Base-by-base conservation (phyloP, 495 filamentous ascomycete genomes). In the Xylaria intraflava region DNA sequence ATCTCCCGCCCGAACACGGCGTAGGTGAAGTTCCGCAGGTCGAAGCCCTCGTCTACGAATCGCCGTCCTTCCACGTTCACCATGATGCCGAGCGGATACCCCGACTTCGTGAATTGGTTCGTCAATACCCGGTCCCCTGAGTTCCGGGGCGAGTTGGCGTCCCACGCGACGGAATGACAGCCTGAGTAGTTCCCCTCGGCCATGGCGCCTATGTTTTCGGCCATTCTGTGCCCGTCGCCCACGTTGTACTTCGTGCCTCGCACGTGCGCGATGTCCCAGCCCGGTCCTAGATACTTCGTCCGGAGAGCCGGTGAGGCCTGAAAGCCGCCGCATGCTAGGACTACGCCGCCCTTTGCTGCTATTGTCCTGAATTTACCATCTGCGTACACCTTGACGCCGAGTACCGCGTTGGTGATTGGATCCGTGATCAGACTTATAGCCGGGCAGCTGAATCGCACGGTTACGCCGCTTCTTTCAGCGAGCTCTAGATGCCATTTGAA, bases 61-160 rank as follows among this genome's bases (percentile, higher is more conserved):
- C 82, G 65, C 27, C 72, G 61, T 1, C 83, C 83, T 1, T 76
- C 57, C 0, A 62, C 45, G 49, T 86, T 85, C 11, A 85, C 44
- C 78, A 83, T 84, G 4, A 86, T 48, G 0, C 82, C 83, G 0
- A 86, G 66, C 2, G 83, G 83, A 51, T 85, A 86, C 3, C 83
- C 83, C 14, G 75, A 80, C 55, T 85, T 86, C 6, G 83, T 86
- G 60, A 76, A 86, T 62, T 83, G 72, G 48, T 86, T 86, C 39
- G 81, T 79, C 6, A 78, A 51, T 12, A 61, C 68, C 6, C 77
- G 71, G 44, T 84, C 73, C 1, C 83, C 82, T 0, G 66, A 63
- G 35, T 79, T 58, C 0, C 68, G 54, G 1, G 74, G 68, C 0
- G 81, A 71, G 60, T 82, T 75, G 0, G 80, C 81, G 55, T 86